Evolutionary conservation across 2,329 filamentous ascomycete genomes (phyloP), one percentile per base, ranked within the genome.

Genomic region (Tolypocladium sp.): DNA sequence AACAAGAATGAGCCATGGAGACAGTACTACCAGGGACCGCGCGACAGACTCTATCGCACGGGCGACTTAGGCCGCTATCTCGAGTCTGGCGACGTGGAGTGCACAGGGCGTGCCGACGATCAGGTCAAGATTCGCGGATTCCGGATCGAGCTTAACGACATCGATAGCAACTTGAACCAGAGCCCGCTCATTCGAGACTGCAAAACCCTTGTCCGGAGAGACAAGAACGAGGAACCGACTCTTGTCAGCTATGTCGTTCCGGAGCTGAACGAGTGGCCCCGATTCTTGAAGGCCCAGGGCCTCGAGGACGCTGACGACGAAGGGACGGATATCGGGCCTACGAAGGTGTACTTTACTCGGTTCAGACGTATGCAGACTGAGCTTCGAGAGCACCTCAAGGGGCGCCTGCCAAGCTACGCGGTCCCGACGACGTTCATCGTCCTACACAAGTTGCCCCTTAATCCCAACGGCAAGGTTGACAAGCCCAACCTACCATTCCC

Each of bases 71-170:
- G 93, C 4, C 79, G 86, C 59, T 92, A 90, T 68, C 83, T 85
- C 57, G 80, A 85, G 52, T 73, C 75, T 9, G 91, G 90, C 41
- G 86, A 88, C 63, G 88, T 91, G 13, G 88, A 89, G 68, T 90
- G 86, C 68, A 87, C 89, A 12, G 93, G 93, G 27, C 82, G 94
- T 60, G 86, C 86, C 30, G 93, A 97, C 69, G 83, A 88, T 65
- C 93, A 97, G 71, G 90, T 97, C 77, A 99, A 97, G 79, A 93
- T 97, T 64, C 88, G 94, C 61, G 93, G 93, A 1, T 97, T 97
- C 80, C 83, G 93, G 62, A 96, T 99, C 65, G 94, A 99, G 75
- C 85, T 97, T 53, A 89, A 88, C 63, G 94, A 97, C 65, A 97
- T 97, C 65, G 92, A 97, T 72, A 89, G 81, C 49, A 88, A 96